Evolutionary conservation across 805 yeast genomes (phyloP), one percentile per base, ranked within the genome.

Genomic region (Vanderwaltozyma polyspora): DNA sequence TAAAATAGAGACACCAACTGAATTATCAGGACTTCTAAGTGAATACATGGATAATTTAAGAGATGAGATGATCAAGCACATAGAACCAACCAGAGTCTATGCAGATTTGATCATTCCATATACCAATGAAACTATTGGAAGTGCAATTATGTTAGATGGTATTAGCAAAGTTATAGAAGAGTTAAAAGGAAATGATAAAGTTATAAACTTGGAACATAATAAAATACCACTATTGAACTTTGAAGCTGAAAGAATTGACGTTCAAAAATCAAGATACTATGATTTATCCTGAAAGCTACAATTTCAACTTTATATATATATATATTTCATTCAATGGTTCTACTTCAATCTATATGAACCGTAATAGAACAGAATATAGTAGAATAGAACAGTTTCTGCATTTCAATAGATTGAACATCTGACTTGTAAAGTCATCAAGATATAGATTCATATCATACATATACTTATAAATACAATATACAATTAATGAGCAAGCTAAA

Each of bases 71-170:
- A 43, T 45, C 17, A 48, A 48, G 27, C 51, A 45, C 25, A 52
- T 57, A 6, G 49, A 46, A 25, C 58, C 59, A 7, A 54, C 59
- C 3, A 44, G 52, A 33, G 38, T 46, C 2, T 40, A 36, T 25
- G 58, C 62, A 10, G 57, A 57, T 32, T 34, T 57, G 23, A 54
- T 57, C 23, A 52, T 57, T 13, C 62, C 60, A 19, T 41, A 46
- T 31, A 39, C 44, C 12, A 50, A 47, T 34, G 58, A 52, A 18
- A 32, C 31, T 15, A 38, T 53, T 14, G 60, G 59, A 6, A 33
- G 44, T 17, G 53, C 46, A 1, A 51, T 57, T 6, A 37, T 57
- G 6, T 44, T 54, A 3, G 57, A 57, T 36, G 60, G 62, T 11
- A 52, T 57, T 16, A 49, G 45, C 7, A 51, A 52, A 34, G 45